Base-by-base conservation (phyloP, 768 basidiomycete species). In the Lactarius quietus region DNA sequence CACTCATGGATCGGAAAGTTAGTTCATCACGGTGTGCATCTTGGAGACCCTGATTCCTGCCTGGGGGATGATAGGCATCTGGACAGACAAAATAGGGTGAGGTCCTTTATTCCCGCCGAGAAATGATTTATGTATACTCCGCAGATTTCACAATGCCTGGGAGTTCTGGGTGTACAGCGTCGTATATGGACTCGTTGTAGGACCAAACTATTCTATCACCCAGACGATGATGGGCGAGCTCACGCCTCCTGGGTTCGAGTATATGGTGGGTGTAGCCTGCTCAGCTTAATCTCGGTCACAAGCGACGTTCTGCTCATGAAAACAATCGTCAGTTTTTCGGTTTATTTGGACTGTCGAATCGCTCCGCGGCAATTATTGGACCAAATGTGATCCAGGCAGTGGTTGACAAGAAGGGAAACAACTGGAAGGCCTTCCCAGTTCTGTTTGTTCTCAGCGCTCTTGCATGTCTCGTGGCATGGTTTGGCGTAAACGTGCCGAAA, bases 131-230 rank as follows among this genome's bases (percentile, higher is more conserved):
- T 60, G n/a, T 17, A 39, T 35, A 33, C 23, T 38, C 18, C 12
- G 17, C 48, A 28, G 60, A 2, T 92, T 90, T 75, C 91, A 92
- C 72, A 90, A 92, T 64, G 83, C 71, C 15, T 93, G 92, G 91
- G 92, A 93, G 70, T 94, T 94, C 76, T 95, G 93, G 87, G 85
- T 84, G 7, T 93, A 93, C 76, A 92, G 92, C 64, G 78, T 91
- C 53, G 75, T 92, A 2, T 90, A 88, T 70, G 90, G 91, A 17
- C 75, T 93, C 12, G 91, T 92, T 80, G 89, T 92, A 77, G 89
- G 88, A 1, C 92, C 92, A 0, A 94, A 92, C 76, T 94, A 92
- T 72, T 90, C 93, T 0, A 92, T 88, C 72, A 86, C 90, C 3
- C 87, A 90, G 72, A 92, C 89, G 0, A 89, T 91, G 88, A 92